These are phyloP conservation scores for Calendula officinalis DNA, from an alignment of 129 eudicot species.

Conservation along the genomic window DNA sequence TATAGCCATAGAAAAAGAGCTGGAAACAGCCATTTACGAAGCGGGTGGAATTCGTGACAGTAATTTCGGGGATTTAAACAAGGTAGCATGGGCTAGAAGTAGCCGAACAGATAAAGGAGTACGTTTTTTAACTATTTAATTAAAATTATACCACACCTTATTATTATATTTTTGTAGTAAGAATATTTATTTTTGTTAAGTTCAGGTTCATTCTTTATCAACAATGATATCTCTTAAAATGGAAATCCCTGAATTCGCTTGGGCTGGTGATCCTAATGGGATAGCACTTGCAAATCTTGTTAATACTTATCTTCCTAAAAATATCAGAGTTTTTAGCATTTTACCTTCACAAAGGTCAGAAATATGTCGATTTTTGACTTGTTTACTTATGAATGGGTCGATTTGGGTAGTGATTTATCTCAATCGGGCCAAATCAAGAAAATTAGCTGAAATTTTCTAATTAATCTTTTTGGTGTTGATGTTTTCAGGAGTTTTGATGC, in stretches of 20 bases:
- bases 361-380: neutral
- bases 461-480: conserved; percentile 5
- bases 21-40: conserved; percentile 73
- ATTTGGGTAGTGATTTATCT: conserved; percentile 1
- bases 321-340: conserved; percentile 82
- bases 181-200: neutral
- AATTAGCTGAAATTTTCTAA: neutral
- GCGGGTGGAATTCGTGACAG: conserved; percentile 94
- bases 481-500: conserved; percentile 87
- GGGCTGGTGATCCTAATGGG: conserved; percentile 80
- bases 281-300: conserved; percentile 66
- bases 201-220: conserved; percentile 92
- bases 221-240: conserved; percentile 90
- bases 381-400: neutral
- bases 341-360: conserved; percentile 81
- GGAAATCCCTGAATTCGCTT: conserved; percentile 91
- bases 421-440: neutral
- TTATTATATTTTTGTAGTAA: conserved; percentile 1
- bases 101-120: conserved; percentile 99
- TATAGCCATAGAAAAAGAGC: conserved; percentile 84
- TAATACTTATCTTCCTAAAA: conserved; percentile 68
- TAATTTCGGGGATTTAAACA: conserved; percentile 80
- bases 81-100: conserved; percentile 92
- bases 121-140: conserved; percentile 23
- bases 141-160: neutral